These are phyloP conservation scores for Phyllostachys edulis DNA, from an alignment of 176 grass and related monocot species.

Conservation along the genomic window DNA sequence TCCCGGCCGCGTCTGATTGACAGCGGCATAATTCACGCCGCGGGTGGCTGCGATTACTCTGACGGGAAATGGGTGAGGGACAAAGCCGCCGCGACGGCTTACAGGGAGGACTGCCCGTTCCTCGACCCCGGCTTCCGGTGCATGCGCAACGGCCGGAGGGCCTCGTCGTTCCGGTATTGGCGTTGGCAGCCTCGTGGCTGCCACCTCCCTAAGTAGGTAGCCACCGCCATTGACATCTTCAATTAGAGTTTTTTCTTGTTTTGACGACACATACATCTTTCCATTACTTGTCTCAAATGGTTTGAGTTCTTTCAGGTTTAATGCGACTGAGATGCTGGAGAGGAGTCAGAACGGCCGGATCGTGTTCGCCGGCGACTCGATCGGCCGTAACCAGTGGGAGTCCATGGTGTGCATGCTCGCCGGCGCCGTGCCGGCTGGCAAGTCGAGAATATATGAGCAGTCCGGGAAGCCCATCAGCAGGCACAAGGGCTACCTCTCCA, in stretches of 20 bases:
- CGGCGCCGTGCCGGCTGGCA: not conserved
- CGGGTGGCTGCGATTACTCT: conserved; percentile 36
- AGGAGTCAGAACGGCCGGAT: conserved; percentile 43
- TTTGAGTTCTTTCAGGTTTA: conserved; percentile 18
- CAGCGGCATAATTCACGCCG: not conserved
- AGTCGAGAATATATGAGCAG: conserved; percentile 25
- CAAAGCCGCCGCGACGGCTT: conserved; percentile 4
- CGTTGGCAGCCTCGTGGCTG: conserved; percentile 55
- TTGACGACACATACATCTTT: not conserved
- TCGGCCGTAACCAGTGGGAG: conserved; percentile 55
- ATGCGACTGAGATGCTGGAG: conserved; percentile 47
- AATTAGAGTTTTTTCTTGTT: not conserved
- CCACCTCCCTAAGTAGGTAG: conserved; percentile 48
- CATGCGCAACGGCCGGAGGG: conserved; percentile 39
- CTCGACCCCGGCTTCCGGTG: conserved; percentile 72
- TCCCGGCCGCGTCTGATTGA: not conserved
- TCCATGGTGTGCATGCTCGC: conserved; percentile 56
- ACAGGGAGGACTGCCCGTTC: conserved; percentile 54
- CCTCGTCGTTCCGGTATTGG: conserved; percentile 39
- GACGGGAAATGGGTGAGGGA: conserved; percentile 52
- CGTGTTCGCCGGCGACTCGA: conserved; percentile 51
- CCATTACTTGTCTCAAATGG: no score
- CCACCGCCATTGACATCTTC: not conserved
- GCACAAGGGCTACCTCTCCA: conserved; percentile 48
- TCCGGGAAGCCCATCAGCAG: conserved; percentile 46